Conservation (phyloP, 177 flowering plant species). For the Vitis hybrid region DNA sequence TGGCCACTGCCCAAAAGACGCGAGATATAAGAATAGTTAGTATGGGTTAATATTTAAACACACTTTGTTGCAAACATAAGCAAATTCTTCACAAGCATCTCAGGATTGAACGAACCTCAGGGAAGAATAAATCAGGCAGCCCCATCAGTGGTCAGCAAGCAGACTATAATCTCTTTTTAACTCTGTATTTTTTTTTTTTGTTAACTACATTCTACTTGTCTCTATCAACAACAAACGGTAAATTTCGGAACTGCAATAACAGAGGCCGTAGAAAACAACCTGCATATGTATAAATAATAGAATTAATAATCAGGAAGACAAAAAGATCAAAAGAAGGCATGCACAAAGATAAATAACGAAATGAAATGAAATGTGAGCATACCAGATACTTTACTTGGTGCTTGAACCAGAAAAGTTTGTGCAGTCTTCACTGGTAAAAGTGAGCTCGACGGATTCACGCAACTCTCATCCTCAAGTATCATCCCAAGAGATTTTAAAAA, state of each 20-base stretch:
- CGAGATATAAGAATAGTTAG: too few relatives aligned
- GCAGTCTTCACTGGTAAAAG: slow-evolving; percentile 5
- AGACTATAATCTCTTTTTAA: not conserved
- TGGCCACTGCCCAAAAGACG: slow-evolving; percentile 7
- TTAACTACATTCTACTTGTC: slow-evolving; percentile 6
- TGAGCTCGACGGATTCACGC: not conserved
- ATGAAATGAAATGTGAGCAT: not conserved
- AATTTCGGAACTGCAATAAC: slow-evolving; percentile 3
- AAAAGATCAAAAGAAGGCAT: not conserved
- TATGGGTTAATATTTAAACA: not conserved
- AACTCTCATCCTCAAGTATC: slow-evolving; percentile 12
- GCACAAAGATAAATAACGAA: too few relatives aligned
- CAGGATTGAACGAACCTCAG: not conserved
- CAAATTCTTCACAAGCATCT: not conserved
- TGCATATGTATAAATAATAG: slow-evolving; percentile 9
- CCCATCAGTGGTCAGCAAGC: not conserved
- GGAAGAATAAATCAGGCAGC: not conserved
- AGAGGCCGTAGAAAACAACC: slow-evolving; percentile 10
- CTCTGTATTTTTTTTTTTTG: not conserved
- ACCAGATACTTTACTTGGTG: slow-evolving; percentile 16
- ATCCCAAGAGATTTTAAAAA: slow-evolving; percentile 3
- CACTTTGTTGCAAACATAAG: not conserved
- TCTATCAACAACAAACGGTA: slow-evolving; percentile 8
- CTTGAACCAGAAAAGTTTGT: not conserved
- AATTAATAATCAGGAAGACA: not conserved